Base-by-base conservation (phyloP, 2,329 filamentous ascomycete genomes). In the Nothopassalora personata region DNA sequence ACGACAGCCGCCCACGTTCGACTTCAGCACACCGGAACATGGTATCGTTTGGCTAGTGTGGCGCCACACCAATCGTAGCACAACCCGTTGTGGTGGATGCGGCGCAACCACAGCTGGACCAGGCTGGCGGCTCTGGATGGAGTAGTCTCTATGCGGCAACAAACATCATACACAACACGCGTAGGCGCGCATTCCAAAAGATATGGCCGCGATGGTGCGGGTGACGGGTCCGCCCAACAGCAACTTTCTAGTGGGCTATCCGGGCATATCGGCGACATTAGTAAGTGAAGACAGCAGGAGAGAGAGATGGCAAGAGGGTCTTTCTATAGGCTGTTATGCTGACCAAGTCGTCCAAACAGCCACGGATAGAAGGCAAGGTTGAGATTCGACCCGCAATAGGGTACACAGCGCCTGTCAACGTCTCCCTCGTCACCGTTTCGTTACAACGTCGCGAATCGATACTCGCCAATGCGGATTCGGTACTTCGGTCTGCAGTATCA, bases 161-260 rank as follows among this genome's bases (percentile, higher is more conserved):
- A 48, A 51, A 60, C 51, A 55, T 54, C 55, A 51, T 45, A 54
- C 9, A 53, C 30, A 53, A 27, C 33, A 53, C 53, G 18, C 56
- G 30, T 51, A 52, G 54, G 53, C 56, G 53, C 33, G 56, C 56
- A 55, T 64, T 56, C 11, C 54, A 48, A 56, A 56, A 56, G 58
- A 46, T 8, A 74, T 74, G 69, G 83, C 87, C 76, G 89, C 89
- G 74, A 90, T 90, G 76, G 94, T 99, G 80, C 89, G 94, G 83
- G 91, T 99, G 78, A 96, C 91, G 67, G 94, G 94, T 73, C 92
- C 92, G 73, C 92, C 94, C 69, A 99, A 99, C 79, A 94, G 91
- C 78, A 94, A 90, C 78, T 97, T 96, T 74, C 83, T 97, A 65
- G 91, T 97, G 68, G 94, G 94, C 69, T 99, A 97, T 76, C 94